Evolutionary conservation across 495 filamentous ascomycete genomes (phyloP), one percentile per base, ranked within the genome.

Genomic region (Lichina pygmaea): DNA sequence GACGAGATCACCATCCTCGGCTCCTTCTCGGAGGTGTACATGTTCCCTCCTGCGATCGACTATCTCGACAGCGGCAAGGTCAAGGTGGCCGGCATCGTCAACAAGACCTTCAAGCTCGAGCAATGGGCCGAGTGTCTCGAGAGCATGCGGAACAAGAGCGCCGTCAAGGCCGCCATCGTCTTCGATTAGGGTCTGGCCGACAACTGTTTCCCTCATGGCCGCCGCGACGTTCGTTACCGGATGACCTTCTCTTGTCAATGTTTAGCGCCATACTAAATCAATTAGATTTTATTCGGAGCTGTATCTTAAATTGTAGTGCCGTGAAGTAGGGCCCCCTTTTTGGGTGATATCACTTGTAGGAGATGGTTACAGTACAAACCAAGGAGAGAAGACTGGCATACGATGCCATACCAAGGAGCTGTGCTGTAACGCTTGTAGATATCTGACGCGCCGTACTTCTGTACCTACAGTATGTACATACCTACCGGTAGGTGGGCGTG

Each of bases 1-100:
- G 62, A 73, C 51, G 75, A 78, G 53, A 78, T 80, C 52, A 78
- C 71, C 48, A 76, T 81, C 49, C 57, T 80, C 37, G 74, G 75
- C 31, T 73, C 66, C 36, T 80, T 78, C 64, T 73, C 67, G 32
- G 73, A 80, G 53, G 72, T 71, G 12, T 75, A 76, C 62, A 78
- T 78, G 66, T 81, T 77, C 66, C 74, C 75, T 5, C 67, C 75
- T 32, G 75, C 75, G 7, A 71, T 80, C 48, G 69, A 73, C 58
- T 78, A 79, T 58, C 66, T 77, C 34, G 75, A 78, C 52, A 68
- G 61, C 30, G 45, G 45, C 37, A 47, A 47, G 24, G 45, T 47
- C 24, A 47, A 47, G 33, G 45, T 47, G 6, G 5, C 8, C 4
- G 45, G 45, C 34, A 47, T 47, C 13, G 45, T 47, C 45, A 47